Conservation (phyloP, 257 asterid genomes). For the Salvia rosmarinus region DNA sequence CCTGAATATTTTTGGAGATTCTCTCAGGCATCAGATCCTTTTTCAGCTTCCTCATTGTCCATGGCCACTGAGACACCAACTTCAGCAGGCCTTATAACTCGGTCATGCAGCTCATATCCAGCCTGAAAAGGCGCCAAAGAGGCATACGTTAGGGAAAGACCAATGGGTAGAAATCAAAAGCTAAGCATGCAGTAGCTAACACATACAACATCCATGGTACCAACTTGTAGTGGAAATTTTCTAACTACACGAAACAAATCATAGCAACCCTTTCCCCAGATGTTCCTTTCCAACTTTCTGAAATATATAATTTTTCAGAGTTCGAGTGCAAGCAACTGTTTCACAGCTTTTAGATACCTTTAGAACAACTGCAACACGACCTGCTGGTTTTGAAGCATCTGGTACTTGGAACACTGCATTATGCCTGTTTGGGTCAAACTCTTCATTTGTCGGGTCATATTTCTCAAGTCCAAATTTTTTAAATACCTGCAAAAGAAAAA, state of each 20-base stretch:
- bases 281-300: background rate
- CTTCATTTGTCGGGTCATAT: slow-evolving; percentile 69
- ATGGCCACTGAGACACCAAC: slow-evolving; percentile 74
- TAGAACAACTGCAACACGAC: slow-evolving; percentile 73
- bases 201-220: background rate
- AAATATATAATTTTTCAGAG: background rate
- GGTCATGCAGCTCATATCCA: slow-evolving; percentile 74
- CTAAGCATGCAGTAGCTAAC: background rate
- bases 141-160: background rate
- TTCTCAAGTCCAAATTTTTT: slow-evolving; percentile 78
- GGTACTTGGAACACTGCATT: slow-evolving; percentile 94
- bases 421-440: slow-evolving; percentile 93
- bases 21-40: slow-evolving; percentile 37
- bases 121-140: slow-evolving; percentile 42
- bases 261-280: background rate
- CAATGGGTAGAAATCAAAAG: background rate
- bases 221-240: background rate
- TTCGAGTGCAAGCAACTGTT: background rate
- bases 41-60: slow-evolving; percentile 40
- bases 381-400: slow-evolving; percentile 81
- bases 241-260: background rate
- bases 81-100: slow-evolving; percentile 87
- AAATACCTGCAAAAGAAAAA: slow-evolving; percentile 59
- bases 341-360: slow-evolving; percentile 56
- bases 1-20: slow-evolving; percentile 2